These are phyloP conservation scores for Blastobotrys elegans DNA, from an alignment of 1,139 yeast genomes.

Conservation along the genomic window DNA sequence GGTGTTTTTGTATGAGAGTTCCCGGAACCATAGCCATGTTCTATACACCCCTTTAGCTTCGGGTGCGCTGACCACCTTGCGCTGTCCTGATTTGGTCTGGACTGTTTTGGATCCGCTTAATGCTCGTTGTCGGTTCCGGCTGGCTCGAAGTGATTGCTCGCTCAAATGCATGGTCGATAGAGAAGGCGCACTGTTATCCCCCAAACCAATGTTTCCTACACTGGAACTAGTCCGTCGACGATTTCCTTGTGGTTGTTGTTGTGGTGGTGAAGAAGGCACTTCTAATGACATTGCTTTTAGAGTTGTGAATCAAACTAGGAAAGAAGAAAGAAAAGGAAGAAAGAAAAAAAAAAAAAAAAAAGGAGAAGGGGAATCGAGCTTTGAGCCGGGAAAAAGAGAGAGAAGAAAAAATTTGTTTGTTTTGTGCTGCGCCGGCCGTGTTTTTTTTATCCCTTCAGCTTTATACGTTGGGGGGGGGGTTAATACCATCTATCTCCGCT, in stretches of 20 bases:
- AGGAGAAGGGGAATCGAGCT: neutral
- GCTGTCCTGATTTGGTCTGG: slow-evolving; percentile 13
- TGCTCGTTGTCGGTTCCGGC: slow-evolving; percentile 35
- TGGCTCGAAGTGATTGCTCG: slow-evolving; percentile 28
- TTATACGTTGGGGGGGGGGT: too few relatives aligned
- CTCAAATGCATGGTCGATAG: slow-evolving; percentile 36
- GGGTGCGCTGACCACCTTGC: slow-evolving; percentile 9
- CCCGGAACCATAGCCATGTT: slow-evolving; percentile 51
- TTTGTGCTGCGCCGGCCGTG: too few relatives aligned
- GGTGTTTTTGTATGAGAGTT: slow-evolving; percentile 63
- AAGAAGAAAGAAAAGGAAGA: neutral
- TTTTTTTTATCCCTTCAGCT: too few relatives aligned
- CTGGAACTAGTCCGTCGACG: slow-evolving; percentile 5
- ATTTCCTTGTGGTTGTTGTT: too few relatives aligned
- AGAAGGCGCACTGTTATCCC: slow-evolving; percentile 38
- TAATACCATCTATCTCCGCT: too few relatives aligned
- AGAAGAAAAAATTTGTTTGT: neutral
- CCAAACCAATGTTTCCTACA: slow-evolving; percentile 36
- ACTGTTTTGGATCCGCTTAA: slow-evolving; percentile 29
- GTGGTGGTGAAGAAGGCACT: too few relatives aligned
- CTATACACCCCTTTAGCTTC: slow-evolving; percentile 18
- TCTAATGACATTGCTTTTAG: neutral
- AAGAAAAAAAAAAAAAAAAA: neutral
- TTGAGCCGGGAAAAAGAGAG: neutral
- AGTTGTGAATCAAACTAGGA: neutral